These are phyloP conservation scores for Colletotrichum liriopes DNA, from an alignment of 2,329 filamentous ascomycete species.

Conservation along the genomic window DNA sequence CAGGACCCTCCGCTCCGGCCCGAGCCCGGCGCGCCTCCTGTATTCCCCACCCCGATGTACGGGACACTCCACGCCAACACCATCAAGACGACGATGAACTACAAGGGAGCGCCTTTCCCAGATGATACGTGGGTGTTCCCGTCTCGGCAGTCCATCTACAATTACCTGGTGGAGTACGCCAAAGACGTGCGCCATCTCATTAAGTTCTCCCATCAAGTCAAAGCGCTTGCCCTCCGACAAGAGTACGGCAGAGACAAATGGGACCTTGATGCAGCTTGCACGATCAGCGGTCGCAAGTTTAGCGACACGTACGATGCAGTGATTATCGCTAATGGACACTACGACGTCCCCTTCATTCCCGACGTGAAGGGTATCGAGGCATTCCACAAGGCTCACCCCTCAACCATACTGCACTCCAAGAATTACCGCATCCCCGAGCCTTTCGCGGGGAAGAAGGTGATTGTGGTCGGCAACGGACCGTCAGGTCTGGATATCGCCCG, in stretches of 20 bases:
- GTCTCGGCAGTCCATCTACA: constrained; percentile 76
- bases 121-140: constrained; percentile 81
- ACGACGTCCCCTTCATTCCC: constrained; percentile 78
- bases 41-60: constrained; percentile 90
- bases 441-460: constrained; percentile 80
- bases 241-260: constrained; percentile 65
- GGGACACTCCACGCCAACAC: constrained; percentile 89
- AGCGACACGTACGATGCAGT: constrained; percentile 79
- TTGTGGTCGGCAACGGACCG: constrained; percentile 88
- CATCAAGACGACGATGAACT: constrained; percentile 85
- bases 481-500: constrained; percentile 87
- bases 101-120: constrained; percentile 79
- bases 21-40: constrained; percentile 58
- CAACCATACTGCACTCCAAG: constrained; percentile 81
- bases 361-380: constrained; percentile 70
- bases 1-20: constrained; percentile 75
- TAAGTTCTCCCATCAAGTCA: constrained; percentile 79
- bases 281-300: constrained; percentile 59
- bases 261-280: constrained; percentile 70
- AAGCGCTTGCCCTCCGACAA: constrained; percentile 63
- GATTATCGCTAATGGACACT: constrained; percentile 83
- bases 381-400: constrained; percentile 74
- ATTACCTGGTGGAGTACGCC: constrained; percentile 83
- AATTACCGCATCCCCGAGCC: constrained; percentile 78
- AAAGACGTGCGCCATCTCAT: constrained; percentile 78